A percentile compares a stretch with the other conserved stretches of the same genome.
Evolutionary conservation across 2,329 filamentous ascomycete species (phyloP).

Genomic region (Aureobasidium sp.): DNA sequence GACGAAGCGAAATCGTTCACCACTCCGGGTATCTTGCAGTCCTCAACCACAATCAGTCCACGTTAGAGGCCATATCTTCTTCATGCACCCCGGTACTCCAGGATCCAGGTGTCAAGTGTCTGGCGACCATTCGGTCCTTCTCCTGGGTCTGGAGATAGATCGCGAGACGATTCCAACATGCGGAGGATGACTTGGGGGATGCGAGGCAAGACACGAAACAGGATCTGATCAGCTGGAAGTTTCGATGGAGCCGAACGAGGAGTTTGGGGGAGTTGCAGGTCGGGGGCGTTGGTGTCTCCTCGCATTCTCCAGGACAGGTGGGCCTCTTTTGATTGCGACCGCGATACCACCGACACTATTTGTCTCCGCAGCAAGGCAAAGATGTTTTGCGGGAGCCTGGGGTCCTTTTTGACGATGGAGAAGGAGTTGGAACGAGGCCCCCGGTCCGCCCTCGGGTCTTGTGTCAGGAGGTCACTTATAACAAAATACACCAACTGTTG

Average conservation of each 20-base stretch:
- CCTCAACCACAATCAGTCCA: neutral
- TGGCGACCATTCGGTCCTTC: neutral
- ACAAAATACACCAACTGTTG: neutral
- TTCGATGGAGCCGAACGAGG: neutral
- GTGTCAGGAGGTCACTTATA: neutral
- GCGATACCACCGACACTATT: constrained; percentile 15
- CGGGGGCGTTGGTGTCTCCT: constrained; percentile 2
- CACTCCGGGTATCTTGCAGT: neutral
- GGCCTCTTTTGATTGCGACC: neutral
- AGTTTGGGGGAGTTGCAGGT: neutral
- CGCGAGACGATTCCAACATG: neutral
- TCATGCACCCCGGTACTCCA: neutral
- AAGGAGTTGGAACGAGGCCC: neutral
- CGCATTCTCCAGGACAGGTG: neutral
- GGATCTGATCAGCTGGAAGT: neutral
- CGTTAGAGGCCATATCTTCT: neutral
- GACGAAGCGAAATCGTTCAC: too few species aligned
- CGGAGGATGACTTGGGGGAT: neutral
- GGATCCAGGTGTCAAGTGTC: neutral
- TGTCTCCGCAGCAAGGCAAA: neutral
- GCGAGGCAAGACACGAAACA: neutral
- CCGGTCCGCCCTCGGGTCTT: neutral
- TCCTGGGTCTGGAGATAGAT: neutral
- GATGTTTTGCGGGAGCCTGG: constrained; percentile 2
- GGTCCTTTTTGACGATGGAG: neutral